These are phyloP conservation scores for Ilex paraguariensis DNA, from an alignment of 305 asterid genomes.

Conservation along the genomic window DNA sequence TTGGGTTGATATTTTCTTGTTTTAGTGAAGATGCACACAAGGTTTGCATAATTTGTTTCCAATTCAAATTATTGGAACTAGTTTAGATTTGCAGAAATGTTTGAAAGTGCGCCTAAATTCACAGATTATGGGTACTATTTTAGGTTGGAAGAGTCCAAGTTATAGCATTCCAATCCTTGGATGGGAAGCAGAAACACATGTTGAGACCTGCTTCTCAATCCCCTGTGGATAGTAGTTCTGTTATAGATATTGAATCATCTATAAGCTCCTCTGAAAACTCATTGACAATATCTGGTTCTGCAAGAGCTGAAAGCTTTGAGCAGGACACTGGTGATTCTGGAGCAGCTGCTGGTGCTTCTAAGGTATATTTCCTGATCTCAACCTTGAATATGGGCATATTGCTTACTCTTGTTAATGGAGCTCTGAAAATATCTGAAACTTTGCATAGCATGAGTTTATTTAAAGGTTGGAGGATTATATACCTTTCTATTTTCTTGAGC, in stretches of 20 bases:
- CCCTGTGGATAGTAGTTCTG: conserved; percentile 42
- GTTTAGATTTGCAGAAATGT: no score
- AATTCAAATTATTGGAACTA: no score
- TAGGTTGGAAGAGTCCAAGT: conserved; percentile 99
- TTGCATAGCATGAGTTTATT: no score
- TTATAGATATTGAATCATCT: conserved; percentile 69
- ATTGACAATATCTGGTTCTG: conserved; percentile 32
- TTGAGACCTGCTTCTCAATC: conserved; percentile 57
- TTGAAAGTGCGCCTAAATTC: neutral
- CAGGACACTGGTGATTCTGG: conserved; percentile 75
- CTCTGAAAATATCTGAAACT: neutral
- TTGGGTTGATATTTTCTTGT: conserved; percentile 97
- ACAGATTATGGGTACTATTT: conserved; percentile 6
- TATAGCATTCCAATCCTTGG: conserved; percentile 91
- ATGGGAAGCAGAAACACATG: conserved; percentile 77
- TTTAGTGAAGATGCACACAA: conserved; percentile 97
- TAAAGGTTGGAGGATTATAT: no score
- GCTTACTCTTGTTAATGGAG: neutral
- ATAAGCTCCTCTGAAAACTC: conserved; percentile 61
- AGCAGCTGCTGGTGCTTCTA: conserved; percentile 36
- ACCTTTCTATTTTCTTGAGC: no score
- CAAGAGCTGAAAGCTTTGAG: conserved; percentile 40
- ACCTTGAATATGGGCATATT: neutral
- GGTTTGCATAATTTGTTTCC: conserved; percentile 34
- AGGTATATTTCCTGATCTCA: conserved; percentile 33